Base-by-base conservation (phyloP, 257 asterid genomes). In the Solanum rostratum region DNA sequence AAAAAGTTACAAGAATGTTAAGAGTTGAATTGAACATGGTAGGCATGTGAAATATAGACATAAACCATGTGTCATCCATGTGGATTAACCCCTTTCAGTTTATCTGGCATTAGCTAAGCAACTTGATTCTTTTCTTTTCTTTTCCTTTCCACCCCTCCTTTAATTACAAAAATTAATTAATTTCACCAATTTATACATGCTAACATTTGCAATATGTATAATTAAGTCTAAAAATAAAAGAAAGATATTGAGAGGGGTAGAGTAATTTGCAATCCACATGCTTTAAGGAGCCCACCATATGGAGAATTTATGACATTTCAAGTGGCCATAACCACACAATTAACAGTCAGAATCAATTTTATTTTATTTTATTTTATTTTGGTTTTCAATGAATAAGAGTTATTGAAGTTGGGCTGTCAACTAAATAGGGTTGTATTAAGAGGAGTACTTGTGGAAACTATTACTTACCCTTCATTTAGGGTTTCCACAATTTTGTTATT, bases 41-140 rank as follows among this genome's bases (percentile, higher is more conserved):
- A 59, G 89, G 91, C 95, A 92, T 92, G 95, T 92, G 92, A 92
- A 92, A 87, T 83, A 82, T 89, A 86, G 93, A 91, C 94, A 91
- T 85, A 84, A 84, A 78, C 74, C 87, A 84, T 84, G 87, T 84
- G 86, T 78, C 84, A 78, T 84, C 87, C 87, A 87, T 87, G 89
- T 87, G 87, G 84, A 80, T 70, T 91, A 33, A 90, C 89, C 90
- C 81, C 88, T 89, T 90, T 88, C 83, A 86, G 60, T 86, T 88
- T 84, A 86, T 78, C 85, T 88, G 69, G 57, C 89, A 86, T 85
- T 86, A 68, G 84, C 90, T 85, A 82, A 89, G 83, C 88, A 89
- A 60, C 18, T 85, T 37, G 50, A 82, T 90, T 84, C 87, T 79
- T 71, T 29, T 18, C 20, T 63, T 70, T 59, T 55, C 30, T 33